Conservation (phyloP, 768 basidiomycete genomes). For the Leccinum aurantiacum region DNA sequence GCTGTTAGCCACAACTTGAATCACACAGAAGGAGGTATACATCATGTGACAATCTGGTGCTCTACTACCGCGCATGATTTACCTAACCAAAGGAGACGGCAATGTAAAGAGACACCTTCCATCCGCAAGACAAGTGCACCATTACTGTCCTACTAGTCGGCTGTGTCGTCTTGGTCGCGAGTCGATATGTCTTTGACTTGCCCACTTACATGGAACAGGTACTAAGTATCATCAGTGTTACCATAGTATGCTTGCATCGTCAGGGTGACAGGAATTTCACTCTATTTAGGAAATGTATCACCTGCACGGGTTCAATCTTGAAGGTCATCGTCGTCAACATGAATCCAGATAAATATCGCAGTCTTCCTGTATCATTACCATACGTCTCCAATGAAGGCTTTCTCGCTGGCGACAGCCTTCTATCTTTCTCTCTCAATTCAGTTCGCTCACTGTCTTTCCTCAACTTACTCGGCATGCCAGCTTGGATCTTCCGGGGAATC, state of each 20-base stretch:
- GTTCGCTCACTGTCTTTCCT: slow-evolving; percentile 40
- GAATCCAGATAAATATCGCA: neutral
- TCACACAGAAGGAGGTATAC: neutral
- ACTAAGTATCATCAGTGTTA: neutral
- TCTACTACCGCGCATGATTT: neutral
- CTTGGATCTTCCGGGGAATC: slow-evolving; percentile 42
- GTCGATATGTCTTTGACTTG: neutral
- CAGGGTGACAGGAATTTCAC: neutral
- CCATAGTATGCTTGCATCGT: neutral
- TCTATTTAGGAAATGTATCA: neutral
- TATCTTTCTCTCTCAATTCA: slow-evolving; percentile 1
- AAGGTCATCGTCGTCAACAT: neutral
- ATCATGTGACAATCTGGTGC: neutral
- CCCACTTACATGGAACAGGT: neutral
- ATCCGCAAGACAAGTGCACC: neutral
- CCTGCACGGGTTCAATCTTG: neutral
- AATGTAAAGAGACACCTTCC: neutral
- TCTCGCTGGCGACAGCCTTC: slow-evolving; percentile 6
- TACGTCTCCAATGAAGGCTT: slow-evolving; percentile 7
- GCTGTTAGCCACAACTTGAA: neutral
- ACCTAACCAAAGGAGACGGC: neutral
- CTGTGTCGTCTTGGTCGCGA: neutral
- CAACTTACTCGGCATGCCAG: slow-evolving; percentile 50
- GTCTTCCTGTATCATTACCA: neutral
- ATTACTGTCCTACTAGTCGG: neutral